Percentiles rank a stretch among this genome's conserved stretches.
Evolutionary conservation across 2,329 filamentous ascomycete genomes (phyloP).

Genomic region (Emergomyces pasteurianus): DNA sequence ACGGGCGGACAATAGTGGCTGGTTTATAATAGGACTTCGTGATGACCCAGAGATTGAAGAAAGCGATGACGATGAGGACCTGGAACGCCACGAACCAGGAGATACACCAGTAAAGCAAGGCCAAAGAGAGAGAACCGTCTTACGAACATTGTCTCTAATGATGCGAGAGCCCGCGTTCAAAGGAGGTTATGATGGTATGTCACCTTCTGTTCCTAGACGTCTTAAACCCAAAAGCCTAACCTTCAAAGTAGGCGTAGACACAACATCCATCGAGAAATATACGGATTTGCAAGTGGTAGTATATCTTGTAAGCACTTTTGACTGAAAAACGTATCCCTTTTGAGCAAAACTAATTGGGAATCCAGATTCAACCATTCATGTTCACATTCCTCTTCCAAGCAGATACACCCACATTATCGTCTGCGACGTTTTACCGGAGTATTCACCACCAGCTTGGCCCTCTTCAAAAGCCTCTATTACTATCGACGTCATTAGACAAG

Average conservation of each 20-base stretch:
- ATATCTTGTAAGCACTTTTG: constrained; percentile 26
- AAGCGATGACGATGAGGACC: constrained; percentile 20
- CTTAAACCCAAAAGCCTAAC: not conserved
- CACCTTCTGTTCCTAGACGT: not conserved
- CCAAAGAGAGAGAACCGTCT: constrained; percentile 21
- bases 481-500: constrained; percentile 34
- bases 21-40: constrained; percentile 33
- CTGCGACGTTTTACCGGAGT: constrained; percentile 34
- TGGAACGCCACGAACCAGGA: not conserved
- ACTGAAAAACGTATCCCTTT: not conserved
- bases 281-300: constrained; percentile 26
- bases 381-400: constrained; percentile 39
- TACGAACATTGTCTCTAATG: constrained; percentile 26
- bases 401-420: constrained; percentile 28
- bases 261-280: not conserved
- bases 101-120: constrained; percentile 3
- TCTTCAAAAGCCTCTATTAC: constrained; percentile 34
- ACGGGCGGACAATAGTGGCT: constrained; percentile 19
- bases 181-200: constrained; percentile 12
- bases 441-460: constrained; percentile 39
- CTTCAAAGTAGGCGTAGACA: not conserved
- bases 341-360: not conserved
- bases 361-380: constrained; percentile 35
- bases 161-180: constrained; percentile 12
- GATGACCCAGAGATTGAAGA: constrained; percentile 30